Evolutionary conservation across 345 rosid genomes (phyloP).

Genomic region (Kernera saxatilis): DNA sequence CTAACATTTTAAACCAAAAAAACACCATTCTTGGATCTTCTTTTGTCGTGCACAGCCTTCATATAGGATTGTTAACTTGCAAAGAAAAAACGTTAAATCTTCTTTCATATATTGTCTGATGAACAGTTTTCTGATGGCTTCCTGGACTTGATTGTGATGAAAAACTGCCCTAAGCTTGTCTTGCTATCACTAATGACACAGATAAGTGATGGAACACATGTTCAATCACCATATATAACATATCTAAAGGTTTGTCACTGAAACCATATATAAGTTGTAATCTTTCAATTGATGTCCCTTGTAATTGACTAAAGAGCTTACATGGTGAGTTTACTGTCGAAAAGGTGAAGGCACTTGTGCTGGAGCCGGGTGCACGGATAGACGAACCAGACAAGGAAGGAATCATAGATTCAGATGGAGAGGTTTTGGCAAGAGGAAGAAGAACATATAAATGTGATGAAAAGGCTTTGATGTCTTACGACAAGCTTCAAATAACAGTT

Average conservation of each 20-base stretch:
- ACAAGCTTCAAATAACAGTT: constrained; percentile 51
- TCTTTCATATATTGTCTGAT: neutral
- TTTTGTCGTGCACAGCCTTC: neutral
- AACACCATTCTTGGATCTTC: neutral
- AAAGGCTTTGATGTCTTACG: constrained; percentile 55
- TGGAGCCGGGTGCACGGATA: constrained; percentile 63
- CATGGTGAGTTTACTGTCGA: neutral
- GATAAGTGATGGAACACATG: constrained; percentile 58
- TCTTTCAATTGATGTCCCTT: neutral
- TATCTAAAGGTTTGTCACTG: constrained; percentile 60
- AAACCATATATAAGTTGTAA: neutral
- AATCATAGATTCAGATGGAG: constrained; percentile 87
- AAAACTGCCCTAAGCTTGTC: constrained; percentile 53
- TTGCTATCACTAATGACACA: constrained; percentile 51
- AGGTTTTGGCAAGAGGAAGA: constrained; percentile 77
- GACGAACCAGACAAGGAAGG: constrained; percentile 66
- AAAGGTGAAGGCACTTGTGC: constrained; percentile 76
- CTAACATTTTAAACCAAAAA: neutral
- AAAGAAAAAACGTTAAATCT: neutral
- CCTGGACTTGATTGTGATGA: constrained; percentile 66
- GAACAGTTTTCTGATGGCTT: constrained; percentile 89
- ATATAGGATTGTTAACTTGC: neutral
- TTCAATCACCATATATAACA: constrained; percentile 54
- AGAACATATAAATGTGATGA: constrained; percentile 41
- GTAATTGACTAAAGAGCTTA: neutral